Percentiles rank a stretch among this genome's conserved stretches.
These are phyloP conservation scores for Thermothielavioides terrestris DNA, from an alignment of 495 filamentous ascomycete genomes.

Conservation along the genomic window DNA sequence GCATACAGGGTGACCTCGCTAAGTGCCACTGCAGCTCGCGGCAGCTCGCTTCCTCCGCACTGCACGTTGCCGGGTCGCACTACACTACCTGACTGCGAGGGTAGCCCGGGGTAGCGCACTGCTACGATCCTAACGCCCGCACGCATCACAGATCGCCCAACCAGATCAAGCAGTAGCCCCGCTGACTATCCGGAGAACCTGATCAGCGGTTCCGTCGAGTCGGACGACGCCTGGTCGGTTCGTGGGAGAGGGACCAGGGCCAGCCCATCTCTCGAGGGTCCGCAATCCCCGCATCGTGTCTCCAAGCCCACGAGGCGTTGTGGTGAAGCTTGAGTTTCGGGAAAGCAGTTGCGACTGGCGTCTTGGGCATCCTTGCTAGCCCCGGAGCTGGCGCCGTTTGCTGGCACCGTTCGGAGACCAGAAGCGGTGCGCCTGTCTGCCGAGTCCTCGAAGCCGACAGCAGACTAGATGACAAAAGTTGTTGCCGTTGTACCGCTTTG, in stretches of 20 bases:
- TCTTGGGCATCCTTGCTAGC: not conserved
- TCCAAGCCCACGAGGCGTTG: not conserved
- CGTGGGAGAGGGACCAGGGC: not conserved
- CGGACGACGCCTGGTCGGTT: not conserved
- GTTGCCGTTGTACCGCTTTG: not conserved
- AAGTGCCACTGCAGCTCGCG: constrained; percentile 3
- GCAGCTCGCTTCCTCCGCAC: constrained; percentile 12
- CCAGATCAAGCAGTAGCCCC: constrained; percentile 6
- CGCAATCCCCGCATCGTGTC: not conserved
- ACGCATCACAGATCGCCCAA: constrained; percentile 3
- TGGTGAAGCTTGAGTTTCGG: not conserved
- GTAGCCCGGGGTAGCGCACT: too few relatives aligned
- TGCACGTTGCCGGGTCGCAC: constrained; percentile 12
- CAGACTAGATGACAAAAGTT: not conserved
- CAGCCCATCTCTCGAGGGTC: not conserved
- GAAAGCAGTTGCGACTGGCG: not conserved
- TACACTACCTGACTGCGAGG: too few relatives aligned
- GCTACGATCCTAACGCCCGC: not conserved
- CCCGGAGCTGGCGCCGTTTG: not conserved
- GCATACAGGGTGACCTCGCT: not conserved
- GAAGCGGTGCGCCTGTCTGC: not conserved
- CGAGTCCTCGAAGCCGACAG: not conserved
- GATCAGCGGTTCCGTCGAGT: constrained; percentile 1
- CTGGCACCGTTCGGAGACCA: not conserved
- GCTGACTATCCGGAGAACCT: constrained; percentile 1